phyloP scores from a whole-genome alignment of 345 rosid genomes.

The Carallia pectinifolia region DNA sequence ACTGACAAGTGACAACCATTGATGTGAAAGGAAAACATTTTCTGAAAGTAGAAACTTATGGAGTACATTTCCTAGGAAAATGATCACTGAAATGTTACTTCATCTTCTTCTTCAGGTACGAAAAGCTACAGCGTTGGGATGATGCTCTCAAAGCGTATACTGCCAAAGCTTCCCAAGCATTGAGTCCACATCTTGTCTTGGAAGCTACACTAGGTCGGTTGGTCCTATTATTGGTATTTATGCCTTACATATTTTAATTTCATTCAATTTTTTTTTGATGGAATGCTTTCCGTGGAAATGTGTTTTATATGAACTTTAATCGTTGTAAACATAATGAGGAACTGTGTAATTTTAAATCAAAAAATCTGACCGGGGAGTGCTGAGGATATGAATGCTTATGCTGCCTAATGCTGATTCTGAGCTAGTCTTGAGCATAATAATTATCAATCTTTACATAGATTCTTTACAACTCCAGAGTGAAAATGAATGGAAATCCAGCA shows the following conservation, averaged over 20 bases:
- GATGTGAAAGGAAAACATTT: not conserved
- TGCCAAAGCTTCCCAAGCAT: conserved; percentile 69
- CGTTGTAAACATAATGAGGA: not conserved
- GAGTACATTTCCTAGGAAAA: not conserved
- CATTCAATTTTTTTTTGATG: not conserved
- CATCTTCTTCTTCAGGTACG: conserved; percentile 62
- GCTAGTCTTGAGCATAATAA: no score
- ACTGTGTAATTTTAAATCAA: not conserved
- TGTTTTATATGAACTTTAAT: not conserved
- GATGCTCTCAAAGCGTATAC: conserved; percentile 98
- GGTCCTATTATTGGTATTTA: not conserved
- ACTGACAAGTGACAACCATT: conserved; percentile 7
- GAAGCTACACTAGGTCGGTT: conserved; percentile 82
- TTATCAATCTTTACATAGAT: no score
- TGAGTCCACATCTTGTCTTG: conserved; percentile 69
- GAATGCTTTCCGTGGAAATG: not conserved
- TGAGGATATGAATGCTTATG: not conserved
- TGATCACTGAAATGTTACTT: not conserved
- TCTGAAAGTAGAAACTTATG: not conserved
- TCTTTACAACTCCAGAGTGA: no score
- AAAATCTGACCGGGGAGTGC: not conserved
- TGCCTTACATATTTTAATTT: conserved; percentile 8
- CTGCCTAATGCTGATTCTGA: not conserved
- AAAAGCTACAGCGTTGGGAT: conserved; percentile 98
- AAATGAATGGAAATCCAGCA: no score